Evolutionary conservation across 768 basidiomycete genomes (phyloP), one percentile per base, ranked within the genome.

Genomic region (Podaxis sp.): DNA sequence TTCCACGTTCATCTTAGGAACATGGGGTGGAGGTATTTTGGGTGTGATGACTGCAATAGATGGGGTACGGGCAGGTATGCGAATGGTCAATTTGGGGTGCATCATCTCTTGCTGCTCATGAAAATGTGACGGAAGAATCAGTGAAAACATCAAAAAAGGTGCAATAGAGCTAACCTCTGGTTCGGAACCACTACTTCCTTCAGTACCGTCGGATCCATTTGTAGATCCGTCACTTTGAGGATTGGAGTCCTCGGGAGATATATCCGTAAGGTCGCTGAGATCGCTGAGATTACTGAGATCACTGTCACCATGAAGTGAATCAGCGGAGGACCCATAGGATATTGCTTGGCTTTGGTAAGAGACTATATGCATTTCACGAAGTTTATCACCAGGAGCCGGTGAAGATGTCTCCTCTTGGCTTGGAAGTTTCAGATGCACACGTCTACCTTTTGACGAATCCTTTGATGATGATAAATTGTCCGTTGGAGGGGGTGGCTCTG

Each of bases 261-360:
- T 69, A 50, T 73, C 71, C 11, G 68, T 70, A 2, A 78, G 62
- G 4, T 76, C 74, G 3, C 71, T 72, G 26, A 77, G 68, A 2
- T 76, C 74, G 3, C 71, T 72, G 26, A 77, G 68, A 2, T 33
- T 17, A 46, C 44, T 46, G 44, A 46, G 20, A 36, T 77, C 76
- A 48, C 75, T 77, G 60, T 75, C 74, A 74, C 74, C 74, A 30
- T 49, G 28, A 37, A 24, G 30, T 22, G 60, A 56, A 12, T 49
- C 4, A 2, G 1, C 53, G 15, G 48, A 33, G 22, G 53, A 1
- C 13, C 24, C 11, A 37, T 20, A 52, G 3, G 20, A 3, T 15
- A 37, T 6, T 22, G 71, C 75, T 36, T 60, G 30, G 8, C 72
- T 66, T 2, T 46, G 41, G 33, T 46, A 37, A 11, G 48, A 13